Conservation (phyloP, 345 rosid genomes). For the Eutrema japonicum region DNA sequence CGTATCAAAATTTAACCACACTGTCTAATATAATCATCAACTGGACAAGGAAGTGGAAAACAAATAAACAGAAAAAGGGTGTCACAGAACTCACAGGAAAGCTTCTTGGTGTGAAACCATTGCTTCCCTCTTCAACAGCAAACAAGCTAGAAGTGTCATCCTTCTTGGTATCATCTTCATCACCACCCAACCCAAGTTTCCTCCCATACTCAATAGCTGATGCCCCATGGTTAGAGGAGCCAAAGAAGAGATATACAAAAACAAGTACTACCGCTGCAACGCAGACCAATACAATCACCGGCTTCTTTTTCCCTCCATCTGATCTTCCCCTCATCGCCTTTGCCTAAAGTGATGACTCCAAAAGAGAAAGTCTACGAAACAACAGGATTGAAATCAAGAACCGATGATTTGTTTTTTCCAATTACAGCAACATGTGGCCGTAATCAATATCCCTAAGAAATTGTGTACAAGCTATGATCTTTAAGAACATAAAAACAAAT, state of each 20-base stretch:
- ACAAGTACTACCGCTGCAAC: conserved; percentile 61
- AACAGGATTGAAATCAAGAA: conserved; percentile 5
- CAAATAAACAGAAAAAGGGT: too few species aligned
- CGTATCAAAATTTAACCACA: not conserved
- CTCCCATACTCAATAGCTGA: conserved; percentile 88
- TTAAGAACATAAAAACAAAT: not conserved
- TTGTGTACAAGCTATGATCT: not conserved
- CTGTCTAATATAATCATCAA: not conserved
- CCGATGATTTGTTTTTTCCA: not conserved
- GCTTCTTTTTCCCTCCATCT: conserved; percentile 84
- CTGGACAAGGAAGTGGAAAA: not conserved
- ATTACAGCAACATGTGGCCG: not conserved
- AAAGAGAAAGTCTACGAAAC: conserved; percentile 30
- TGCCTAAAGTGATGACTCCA: conserved; percentile 25
- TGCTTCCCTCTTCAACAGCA: conserved; percentile 42
- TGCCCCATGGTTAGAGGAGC: conserved; percentile 61
- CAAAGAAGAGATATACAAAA: conserved; percentile 70
- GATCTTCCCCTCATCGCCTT: conserved; percentile 83
- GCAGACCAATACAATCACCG: conserved; percentile 61
- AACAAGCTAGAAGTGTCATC: conserved; percentile 57
- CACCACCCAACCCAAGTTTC: conserved; percentile 85
- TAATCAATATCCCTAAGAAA: not conserved
- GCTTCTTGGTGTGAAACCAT: conserved; percentile 61
- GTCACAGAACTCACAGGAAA: conserved; percentile 67
- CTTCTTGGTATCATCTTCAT: conserved; percentile 70